phyloP scores from a whole-genome alignment of 139 green algal species.

The Microglena sp. region DNA sequence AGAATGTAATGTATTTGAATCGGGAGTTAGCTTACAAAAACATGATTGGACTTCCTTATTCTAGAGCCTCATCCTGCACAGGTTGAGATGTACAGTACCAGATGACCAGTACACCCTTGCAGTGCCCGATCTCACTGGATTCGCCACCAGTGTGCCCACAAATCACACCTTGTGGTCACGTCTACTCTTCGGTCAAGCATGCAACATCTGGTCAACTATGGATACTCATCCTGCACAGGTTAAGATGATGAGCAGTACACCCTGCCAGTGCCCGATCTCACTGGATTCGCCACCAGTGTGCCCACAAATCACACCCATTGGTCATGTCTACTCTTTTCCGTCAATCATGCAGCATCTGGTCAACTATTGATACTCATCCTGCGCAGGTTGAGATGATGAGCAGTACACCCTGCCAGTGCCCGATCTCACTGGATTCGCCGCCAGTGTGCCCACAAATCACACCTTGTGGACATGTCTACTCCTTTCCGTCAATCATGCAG shows the following conservation, averaged over 20 bases:
- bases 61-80: slow-evolving; percentile 11
- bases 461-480: slow-evolving; percentile 80
- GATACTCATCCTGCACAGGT: slow-evolving; percentile 29
- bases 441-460: slow-evolving; percentile 72
- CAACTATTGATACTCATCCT: slow-evolving; percentile 36
- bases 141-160: slow-evolving; percentile 49
- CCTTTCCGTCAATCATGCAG: slow-evolving; percentile 67
- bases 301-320: slow-evolving; percentile 77
- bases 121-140: slow-evolving; percentile 81
- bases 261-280: slow-evolving; percentile 72
- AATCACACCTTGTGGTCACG: slow-evolving; percentile 81
- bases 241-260: slow-evolving; percentile 38
- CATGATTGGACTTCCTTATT: not conserved
- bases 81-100: slow-evolving; percentile 44
- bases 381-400: slow-evolving; percentile 59
- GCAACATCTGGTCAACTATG: slow-evolving; percentile 49
- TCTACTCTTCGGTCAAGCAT: slow-evolving; percentile 75
- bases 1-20: not conserved
- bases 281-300: slow-evolving; percentile 54
- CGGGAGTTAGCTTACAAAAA: not conserved
- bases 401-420: slow-evolving; percentile 48
- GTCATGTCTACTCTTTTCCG: slow-evolving; percentile 77
- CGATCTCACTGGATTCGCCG: slow-evolving; percentile 70
- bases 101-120: slow-evolving; percentile 21
- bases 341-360: slow-evolving; percentile 73